Base-by-base conservation (phyloP, 345 rosid species). In the Eucalyptus victrix region DNA sequence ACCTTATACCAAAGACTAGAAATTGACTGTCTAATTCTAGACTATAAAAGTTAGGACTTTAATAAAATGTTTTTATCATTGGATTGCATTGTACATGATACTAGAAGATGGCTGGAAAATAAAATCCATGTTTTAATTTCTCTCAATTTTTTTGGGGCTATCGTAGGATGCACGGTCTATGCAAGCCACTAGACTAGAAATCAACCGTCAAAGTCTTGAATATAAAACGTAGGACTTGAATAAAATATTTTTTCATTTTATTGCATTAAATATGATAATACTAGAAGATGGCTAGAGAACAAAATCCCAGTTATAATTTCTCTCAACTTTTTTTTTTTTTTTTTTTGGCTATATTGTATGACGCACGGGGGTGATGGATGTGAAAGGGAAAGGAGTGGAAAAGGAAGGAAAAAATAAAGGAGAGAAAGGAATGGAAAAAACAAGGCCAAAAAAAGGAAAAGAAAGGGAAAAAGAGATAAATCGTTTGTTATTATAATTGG, bases 251-350 rank as follows among this genome's bases (percentile, higher is more conserved):
- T 16, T 14, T n/a, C 18, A 67, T 8, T 17, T 21, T 40, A 32
- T 67, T 32, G 80, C 21, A 8, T n/a, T 67, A 16, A 32, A n/a
- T 8, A n/a, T 8, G 80, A 67, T 67, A 67, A 67, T 28, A 12
- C 18, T 9, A 40, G 50, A 51, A 86, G 53, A 88, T 87, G 91
- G 76, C 89, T 86, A 90, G 89, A 90, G 89, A 94, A 92, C 89
- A 92, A 90, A 92, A 89, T 88, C 3, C 86, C 90, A 92, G 92
- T 42, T 88, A 26, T 87, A 53, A 53, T 56, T 56, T 56, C 62
- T 8, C 30, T 26, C 62, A 5, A 4, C 0, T 28, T 28, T 62
- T 62, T 6, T 60, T 60, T 12, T n/a, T n/a, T n/a, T 28, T 60
- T 13, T 12, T 12, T 11, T 26, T 58, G 4, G 49, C 69, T 28